A percentile compares a stretch with the other conserved stretches of the same genome.
Conservation (phyloP, 768 basidiomycete species). For the Clitopilus hobsonii region DNA sequence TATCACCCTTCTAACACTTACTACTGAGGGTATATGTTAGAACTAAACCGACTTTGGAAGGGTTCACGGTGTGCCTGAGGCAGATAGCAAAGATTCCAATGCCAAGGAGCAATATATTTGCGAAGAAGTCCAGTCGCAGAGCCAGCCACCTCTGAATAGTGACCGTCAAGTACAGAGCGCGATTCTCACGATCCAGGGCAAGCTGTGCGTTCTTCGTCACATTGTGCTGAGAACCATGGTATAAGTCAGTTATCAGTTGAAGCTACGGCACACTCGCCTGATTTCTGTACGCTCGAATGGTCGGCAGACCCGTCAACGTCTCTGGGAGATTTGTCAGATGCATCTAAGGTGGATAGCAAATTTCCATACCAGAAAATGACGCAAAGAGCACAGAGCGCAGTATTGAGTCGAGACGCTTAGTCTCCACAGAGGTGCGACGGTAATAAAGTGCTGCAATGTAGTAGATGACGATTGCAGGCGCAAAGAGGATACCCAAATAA, state of each 20-base stretch:
- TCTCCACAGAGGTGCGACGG: slow-evolving; percentile 56
- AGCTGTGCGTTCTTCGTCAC: slow-evolving; percentile 46
- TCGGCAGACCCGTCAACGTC: slow-evolving; percentile 58
- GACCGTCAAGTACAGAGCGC: slow-evolving; percentile 62
- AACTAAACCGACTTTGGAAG: slow-evolving; percentile 60
- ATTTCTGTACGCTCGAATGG: slow-evolving; percentile 55
- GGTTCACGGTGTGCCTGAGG: slow-evolving; percentile 49
- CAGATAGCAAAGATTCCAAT: slow-evolving; percentile 68
- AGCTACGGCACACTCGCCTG: slow-evolving; percentile 31
- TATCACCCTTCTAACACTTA: slow-evolving; percentile 21
- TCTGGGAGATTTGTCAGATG: slow-evolving; percentile 28
- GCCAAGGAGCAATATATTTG: slow-evolving; percentile 62
- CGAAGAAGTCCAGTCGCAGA: slow-evolving; percentile 61
- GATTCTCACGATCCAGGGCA: slow-evolving; percentile 54
- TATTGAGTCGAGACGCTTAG: slow-evolving; percentile 60
- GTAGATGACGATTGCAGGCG: slow-evolving; percentile 35
- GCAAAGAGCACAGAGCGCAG: slow-evolving; percentile 55
- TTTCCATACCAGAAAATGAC: slow-evolving; percentile 52
- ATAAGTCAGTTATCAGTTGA: background rate
- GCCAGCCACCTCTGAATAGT: slow-evolving; percentile 64
- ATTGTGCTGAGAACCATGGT: slow-evolving; percentile 28
- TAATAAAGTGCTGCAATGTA: slow-evolving; percentile 52
- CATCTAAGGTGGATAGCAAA: background rate
- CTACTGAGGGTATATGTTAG: slow-evolving; percentile 50
- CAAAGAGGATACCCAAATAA: slow-evolving; percentile 59